A percentile compares a stretch with the other conserved stretches of the same genome.
These are phyloP conservation scores for Chaetomium sp. DNA, from an alignment of 2,329 filamentous ascomycete species.

Conservation along the genomic window DNA sequence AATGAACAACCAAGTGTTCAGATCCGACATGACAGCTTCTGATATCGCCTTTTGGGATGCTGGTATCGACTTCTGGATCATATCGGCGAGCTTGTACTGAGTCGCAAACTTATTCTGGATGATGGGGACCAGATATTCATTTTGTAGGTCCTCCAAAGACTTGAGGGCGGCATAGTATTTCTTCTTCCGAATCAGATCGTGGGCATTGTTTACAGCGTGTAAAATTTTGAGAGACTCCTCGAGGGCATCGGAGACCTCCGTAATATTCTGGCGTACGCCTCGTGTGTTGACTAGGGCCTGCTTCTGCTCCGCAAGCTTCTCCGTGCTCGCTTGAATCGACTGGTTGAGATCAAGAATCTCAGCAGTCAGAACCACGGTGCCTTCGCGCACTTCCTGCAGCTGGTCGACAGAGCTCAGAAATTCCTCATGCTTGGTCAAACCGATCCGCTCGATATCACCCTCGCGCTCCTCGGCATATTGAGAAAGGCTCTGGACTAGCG, in stretches of 20 bases:
- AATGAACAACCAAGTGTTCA: slow-evolving; percentile 94
- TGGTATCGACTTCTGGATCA: slow-evolving; percentile 94
- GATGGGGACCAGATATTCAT: slow-evolving; percentile 74
- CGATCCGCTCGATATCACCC: slow-evolving; percentile 86
- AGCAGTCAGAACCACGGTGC: slow-evolving; percentile 77
- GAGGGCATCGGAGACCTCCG: slow-evolving; percentile 81
- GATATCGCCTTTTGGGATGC: slow-evolving; percentile 88
- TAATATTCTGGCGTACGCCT: slow-evolving; percentile 88
- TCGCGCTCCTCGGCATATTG: slow-evolving; percentile 84
- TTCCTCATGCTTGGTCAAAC: slow-evolving; percentile 92
- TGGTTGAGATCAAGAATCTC: slow-evolving; percentile 91
- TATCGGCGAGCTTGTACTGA: slow-evolving; percentile 87
- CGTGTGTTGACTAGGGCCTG: slow-evolving; percentile 88
- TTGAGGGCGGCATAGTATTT: slow-evolving; percentile 94
- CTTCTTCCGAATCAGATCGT: slow-evolving; percentile 85
- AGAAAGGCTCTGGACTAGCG: slow-evolving; percentile 70
- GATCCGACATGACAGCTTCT: slow-evolving; percentile 91
- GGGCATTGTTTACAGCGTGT: slow-evolving; percentile 86
- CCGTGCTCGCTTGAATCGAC: slow-evolving; percentile 90
- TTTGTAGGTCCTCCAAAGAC: slow-evolving; percentile 90
- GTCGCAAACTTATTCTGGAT: slow-evolving; percentile 80
- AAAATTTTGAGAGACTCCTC: slow-evolving; percentile 89
- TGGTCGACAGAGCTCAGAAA: slow-evolving; percentile 92
- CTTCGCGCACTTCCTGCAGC: slow-evolving; percentile 84
- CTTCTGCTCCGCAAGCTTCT: slow-evolving; percentile 91